These are phyloP conservation scores for Corynespora cassiicola DNA, from an alignment of 2,329 filamentous ascomycete genomes.

Conservation along the genomic window DNA sequence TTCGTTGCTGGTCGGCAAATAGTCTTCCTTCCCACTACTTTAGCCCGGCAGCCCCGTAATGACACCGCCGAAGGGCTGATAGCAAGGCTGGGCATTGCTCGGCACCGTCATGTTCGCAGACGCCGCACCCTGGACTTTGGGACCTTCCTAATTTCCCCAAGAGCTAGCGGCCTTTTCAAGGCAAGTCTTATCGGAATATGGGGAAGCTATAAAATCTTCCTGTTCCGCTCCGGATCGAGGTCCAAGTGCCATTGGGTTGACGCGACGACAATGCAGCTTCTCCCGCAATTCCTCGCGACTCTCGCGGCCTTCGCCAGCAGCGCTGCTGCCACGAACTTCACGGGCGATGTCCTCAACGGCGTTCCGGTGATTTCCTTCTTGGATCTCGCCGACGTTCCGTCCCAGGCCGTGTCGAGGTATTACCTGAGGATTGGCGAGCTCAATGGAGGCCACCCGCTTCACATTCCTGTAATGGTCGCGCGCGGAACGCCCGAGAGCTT, in stretches of 20 bases:
- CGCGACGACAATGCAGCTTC: constrained; percentile 29
- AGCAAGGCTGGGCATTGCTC: constrained; percentile 35
- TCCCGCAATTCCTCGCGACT: constrained; percentile 22
- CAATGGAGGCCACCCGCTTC: constrained; percentile 46
- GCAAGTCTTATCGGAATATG: constrained; percentile 21
- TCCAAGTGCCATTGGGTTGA: constrained; percentile 4
- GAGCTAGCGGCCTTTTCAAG: constrained; percentile 12
- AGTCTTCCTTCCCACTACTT: too few relatives aligned
- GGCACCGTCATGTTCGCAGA: constrained; percentile 28
- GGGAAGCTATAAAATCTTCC: constrained; percentile 19
- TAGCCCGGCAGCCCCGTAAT: too few relatives aligned
- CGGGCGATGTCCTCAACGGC: constrained; percentile 40
- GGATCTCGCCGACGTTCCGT: constrained; percentile 44
- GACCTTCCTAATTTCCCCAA: constrained; percentile 40
- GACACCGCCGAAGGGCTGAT: too few relatives aligned
- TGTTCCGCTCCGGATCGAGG: background rate
- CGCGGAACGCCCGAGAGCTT: constrained; percentile 45
- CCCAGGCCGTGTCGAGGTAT: constrained; percentile 44
- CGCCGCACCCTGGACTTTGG: constrained; percentile 7
- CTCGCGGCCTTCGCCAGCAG: constrained; percentile 22
- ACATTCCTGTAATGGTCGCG: constrained; percentile 47
- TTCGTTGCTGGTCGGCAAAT: too few relatives aligned
- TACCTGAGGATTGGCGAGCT: constrained; percentile 47
- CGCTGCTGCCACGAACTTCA: constrained; percentile 32
- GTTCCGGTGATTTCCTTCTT: constrained; percentile 39